These are phyloP conservation scores for Cucurbitaria berberidis DNA, from an alignment of 2,329 filamentous ascomycete genomes.

Conservation along the genomic window DNA sequence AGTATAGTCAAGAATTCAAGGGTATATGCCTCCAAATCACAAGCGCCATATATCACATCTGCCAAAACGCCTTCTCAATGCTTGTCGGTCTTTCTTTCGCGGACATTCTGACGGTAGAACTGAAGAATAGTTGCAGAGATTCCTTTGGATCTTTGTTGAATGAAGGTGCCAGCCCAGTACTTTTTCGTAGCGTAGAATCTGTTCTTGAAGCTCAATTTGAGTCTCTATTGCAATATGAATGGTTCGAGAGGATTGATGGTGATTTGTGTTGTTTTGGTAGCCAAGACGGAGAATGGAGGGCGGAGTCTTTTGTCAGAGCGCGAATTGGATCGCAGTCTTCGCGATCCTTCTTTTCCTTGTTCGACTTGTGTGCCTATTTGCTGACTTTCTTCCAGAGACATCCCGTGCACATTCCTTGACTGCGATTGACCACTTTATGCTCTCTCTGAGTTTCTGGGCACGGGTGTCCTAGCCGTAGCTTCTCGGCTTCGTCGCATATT, in stretches of 20 bases:
- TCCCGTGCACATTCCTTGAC: conserved; percentile 39
- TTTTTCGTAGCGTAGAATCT: too few species aligned
- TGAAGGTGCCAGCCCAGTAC: too few species aligned
- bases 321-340: too few species aligned
- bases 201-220: too few species aligned
- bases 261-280: neutral
- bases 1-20: neutral
- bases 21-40: neutral
- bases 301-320: too few species aligned
- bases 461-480: conserved; percentile 31
- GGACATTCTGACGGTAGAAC: neutral
- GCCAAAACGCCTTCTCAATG: neutral
- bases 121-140: too few species aligned
- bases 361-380: neutral
- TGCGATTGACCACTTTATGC: conserved; percentile 39
- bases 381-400: conserved; percentile 34
- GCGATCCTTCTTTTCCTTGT: too few species aligned
- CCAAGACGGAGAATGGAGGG: neutral
- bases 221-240: too few species aligned
- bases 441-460: conserved; percentile 36
- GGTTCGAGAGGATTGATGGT: too few species aligned
- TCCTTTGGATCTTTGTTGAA: too few species aligned
- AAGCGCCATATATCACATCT: neutral
- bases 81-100: neutral
- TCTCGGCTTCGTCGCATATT: conserved; percentile 37